Evolutionary conservation across 495 filamentous ascomycete genomes (phyloP), one percentile per base, ranked within the genome.

Genomic region (Rhypophila decipiens): DNA sequence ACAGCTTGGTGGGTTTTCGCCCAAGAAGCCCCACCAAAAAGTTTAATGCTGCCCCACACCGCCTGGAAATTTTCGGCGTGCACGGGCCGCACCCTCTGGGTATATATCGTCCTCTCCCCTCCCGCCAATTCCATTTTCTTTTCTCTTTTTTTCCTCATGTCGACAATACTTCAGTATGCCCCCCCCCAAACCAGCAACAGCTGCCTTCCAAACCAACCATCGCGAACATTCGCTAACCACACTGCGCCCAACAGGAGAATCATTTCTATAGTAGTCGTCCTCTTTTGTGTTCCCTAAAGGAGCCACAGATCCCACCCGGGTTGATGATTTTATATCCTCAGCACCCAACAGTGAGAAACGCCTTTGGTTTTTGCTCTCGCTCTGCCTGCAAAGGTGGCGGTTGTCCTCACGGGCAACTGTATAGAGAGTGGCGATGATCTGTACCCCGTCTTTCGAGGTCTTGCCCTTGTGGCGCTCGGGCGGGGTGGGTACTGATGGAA

Each of bases 251-350:
- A 45, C 34, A 52, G 50, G 82, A 87, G 83, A 86, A 88, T 88
- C 85, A 86, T 84, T 87, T 88, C 79, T 87, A 87, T 84, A 88
- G 84, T 86, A 82, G 72, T 85, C 76, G 82, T 85, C 80, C 76
- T 68, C 74, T 76, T 80, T 79, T 86, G 79, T 80, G 76, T 82
- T 85, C 73, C 83, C 79, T 78, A 86, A 78, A 83, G 67, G 67
- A 79, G 75, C 73, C 67, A 77, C 73, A 77, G 75, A 78, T 67
- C 69, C 74, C 71, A 77, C 74, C 74, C 75, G 76, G 75, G 77
- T 73, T 76, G 77, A 80, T 78, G 74, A 77, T 31, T 13, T 7
- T 20, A 71, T 68, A 75, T 77, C 77, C 76, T 77, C 77, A 68
- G 55, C 61, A 56, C 74, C 74, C 75, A 63, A 79, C 75, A 78